Conservation (phyloP, 2,329 filamentous ascomycete genomes). For the Pseudocercospora vitis region DNA sequence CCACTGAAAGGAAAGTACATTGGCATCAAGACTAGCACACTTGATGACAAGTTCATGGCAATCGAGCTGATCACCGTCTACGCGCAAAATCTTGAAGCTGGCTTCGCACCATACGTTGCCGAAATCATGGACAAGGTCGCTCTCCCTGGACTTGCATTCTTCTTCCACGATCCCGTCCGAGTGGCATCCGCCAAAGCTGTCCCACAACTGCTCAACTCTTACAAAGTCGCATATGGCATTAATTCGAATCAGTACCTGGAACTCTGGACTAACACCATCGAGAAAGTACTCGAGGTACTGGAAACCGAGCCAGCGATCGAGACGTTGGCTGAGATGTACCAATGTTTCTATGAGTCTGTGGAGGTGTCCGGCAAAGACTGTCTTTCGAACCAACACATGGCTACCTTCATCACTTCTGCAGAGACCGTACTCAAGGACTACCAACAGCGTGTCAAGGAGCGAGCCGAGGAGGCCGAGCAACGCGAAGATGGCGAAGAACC, state of each 20-base stretch:
- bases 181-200: constrained; percentile 94
- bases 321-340: constrained; percentile 97
- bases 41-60: constrained; percentile 99
- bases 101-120: constrained; percentile 86
- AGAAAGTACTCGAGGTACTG: constrained; percentile 89
- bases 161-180: constrained; percentile 97
- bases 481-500: constrained; percentile 74
- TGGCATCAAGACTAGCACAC: constrained; percentile 91
- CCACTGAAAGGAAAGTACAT: constrained; percentile 97
- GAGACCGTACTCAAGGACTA: constrained; percentile 88
- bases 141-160: constrained; percentile 89
- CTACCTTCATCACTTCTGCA: constrained; percentile 81
- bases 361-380: constrained; percentile 88
- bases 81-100: constrained; percentile 87
- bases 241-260: constrained; percentile 75
- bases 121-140: constrained; percentile 97
- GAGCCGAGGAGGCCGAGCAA: constrained; percentile 80
- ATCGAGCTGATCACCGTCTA: constrained; percentile 98
- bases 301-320: constrained; percentile 93
- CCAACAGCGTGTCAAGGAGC: constrained; percentile 77
- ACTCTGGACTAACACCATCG: constrained; percentile 81
- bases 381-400: constrained; percentile 76
- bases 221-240: constrained; percentile 85
- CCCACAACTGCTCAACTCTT: constrained; percentile 87
- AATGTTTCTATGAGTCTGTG: constrained; percentile 98